Evolutionary conservation across 495 filamentous ascomycete genomes (phyloP), one percentile per base, ranked within the genome.

Genomic region (Trichoderma reesei): DNA sequence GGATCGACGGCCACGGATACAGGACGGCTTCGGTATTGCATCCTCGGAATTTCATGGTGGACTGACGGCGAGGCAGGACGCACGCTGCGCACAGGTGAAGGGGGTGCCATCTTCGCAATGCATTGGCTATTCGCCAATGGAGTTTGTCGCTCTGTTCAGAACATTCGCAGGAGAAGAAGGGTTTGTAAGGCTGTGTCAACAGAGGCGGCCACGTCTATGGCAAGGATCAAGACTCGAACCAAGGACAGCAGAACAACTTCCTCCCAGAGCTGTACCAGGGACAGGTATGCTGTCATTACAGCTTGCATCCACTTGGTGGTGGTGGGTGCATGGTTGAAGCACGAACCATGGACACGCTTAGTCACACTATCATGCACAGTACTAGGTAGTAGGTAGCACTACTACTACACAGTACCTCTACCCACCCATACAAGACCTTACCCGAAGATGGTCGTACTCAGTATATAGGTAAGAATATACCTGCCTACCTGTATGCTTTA

Each of bases 1-100:
- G 94, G 92, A 66, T 98, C 90, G 59, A 98, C 89, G 44, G 94
- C 92, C 56, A 98, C 91, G 11, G 90, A 80, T 34, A 84, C 75
- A 26, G 78, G 80, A 5, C 79, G 78, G 65, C 76, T 79, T 61
- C 78, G 72, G 65, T 80, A 82, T 59, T 80, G 76, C 69, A 78
- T 76, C 68, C 76, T 69, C 26, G 67, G 68, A 14, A 34, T 44
- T 13, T 62, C 61, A 31, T 56, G 48, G n/a, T 48, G 44, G 3
- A 18, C 1, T n/a, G 44, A 48, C 3, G n/a, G 31, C 48, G 48
- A 31, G 3, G 5, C 48, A 26, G 48, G 48, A 31, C 31, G 48
- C 48, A 26, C 48, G 31, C 31, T 34, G n/a, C 33, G 20, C 8
- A 56, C n/a, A 7, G 31, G 20, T 26, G 48, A 56, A 33, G 48